These are phyloP conservation scores for Raddia distichophylla DNA, from an alignment of 176 grass and related monocot genomes.

Conservation along the genomic window DNA sequence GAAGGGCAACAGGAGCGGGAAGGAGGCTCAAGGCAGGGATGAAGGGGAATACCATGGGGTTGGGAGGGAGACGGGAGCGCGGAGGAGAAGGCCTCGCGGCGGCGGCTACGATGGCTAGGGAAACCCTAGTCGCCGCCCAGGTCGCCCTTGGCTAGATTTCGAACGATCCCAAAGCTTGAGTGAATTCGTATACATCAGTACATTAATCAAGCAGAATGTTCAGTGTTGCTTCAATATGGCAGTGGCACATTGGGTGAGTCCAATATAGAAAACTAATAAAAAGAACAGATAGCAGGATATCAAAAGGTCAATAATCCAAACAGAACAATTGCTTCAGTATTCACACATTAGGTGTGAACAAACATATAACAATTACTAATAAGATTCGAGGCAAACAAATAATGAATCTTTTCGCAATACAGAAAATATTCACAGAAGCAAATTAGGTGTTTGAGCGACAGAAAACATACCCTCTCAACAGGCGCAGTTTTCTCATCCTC, in stretches of 20 bases:
- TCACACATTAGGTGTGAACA: conserved; percentile 3
- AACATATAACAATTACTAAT: conserved; percentile 21
- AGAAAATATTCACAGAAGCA: not conserved
- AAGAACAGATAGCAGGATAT: conserved; percentile 1
- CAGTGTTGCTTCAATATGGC: not conserved
- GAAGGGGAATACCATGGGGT: no score
- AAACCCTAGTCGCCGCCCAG: no score
- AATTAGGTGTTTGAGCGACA: conserved; percentile 21
- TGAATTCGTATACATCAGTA: not conserved
- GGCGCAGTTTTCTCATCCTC: conserved; percentile 95
- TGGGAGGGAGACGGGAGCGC: no score
- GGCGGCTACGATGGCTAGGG: no score
- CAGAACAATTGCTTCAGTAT: not conserved
- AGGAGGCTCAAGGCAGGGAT: no score
- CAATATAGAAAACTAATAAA: not conserved
- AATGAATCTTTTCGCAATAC: conserved; percentile 1
- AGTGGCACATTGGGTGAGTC: no score
- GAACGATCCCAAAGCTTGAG: no score
- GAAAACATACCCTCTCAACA: conserved; percentile 82
- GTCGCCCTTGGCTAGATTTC: no score
- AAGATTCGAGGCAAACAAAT: conserved; percentile 12
- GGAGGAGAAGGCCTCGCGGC: no score
- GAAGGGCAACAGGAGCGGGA: no score
- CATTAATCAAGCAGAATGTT: not conserved
- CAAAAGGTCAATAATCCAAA: not conserved